Conservation (phyloP, 1,139 yeast genomes). For the Yamadazyma triangularis region DNA sequence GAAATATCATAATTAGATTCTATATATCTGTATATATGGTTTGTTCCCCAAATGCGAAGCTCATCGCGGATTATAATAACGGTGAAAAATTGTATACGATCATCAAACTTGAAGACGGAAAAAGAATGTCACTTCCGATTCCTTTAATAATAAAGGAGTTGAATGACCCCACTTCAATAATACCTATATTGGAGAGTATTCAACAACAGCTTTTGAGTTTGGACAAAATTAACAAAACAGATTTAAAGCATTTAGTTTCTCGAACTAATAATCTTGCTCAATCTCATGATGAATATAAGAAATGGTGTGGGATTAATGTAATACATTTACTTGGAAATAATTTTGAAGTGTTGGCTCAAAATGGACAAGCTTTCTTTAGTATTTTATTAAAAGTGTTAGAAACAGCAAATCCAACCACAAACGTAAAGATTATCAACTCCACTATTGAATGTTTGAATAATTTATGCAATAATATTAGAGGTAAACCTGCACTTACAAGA, state of each 20-base stretch:
- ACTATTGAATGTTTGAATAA: conserved; percentile 46
- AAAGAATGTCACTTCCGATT: conserved; percentile 31
- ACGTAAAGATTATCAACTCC: conserved; percentile 41
- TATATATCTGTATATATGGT: neutral
- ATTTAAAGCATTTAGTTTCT: conserved; percentile 52
- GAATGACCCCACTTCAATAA: conserved; percentile 31
- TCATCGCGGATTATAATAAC: neutral
- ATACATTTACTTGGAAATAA: conserved; percentile 47
- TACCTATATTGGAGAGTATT: conserved; percentile 30
- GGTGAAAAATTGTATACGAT: too few species aligned
- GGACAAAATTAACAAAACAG: conserved; percentile 43
- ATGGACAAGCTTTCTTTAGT: conserved; percentile 56
- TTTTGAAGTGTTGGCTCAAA: conserved; percentile 50
- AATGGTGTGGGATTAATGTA: conserved; percentile 64
- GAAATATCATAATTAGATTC: too few species aligned
- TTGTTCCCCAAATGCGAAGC: too few species aligned
- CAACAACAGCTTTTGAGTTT: conserved; percentile 28
- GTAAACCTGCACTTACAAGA: conserved; percentile 80
- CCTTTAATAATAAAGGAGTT: conserved; percentile 29
- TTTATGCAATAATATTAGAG: conserved; percentile 57
- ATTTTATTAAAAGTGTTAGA: conserved; percentile 55
- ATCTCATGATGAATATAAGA: conserved; percentile 43
- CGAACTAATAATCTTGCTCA: conserved; percentile 51
- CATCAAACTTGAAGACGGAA: too few species aligned
- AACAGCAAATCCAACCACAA: conserved; percentile 34